Base-by-base conservation (phyloP, 805 yeast species). In the Barnettozyma siamensis region DNA sequence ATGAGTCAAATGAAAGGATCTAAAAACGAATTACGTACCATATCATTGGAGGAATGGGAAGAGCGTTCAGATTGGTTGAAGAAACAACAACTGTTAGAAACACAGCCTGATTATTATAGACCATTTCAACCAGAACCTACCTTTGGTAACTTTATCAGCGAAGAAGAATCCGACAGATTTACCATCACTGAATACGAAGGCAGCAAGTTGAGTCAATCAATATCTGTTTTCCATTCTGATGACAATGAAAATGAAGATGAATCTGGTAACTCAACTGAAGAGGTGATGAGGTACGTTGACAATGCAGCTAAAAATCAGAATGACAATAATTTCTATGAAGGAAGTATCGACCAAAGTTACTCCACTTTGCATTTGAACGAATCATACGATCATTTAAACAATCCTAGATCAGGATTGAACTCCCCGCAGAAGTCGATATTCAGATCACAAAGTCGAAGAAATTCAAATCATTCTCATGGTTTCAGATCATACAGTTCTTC, bases 371-470 rank as follows among this genome's bases (percentile, higher is more conserved):
- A 47, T n/a, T 27, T 54, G 17, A 48, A 49, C 23, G 33, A 45
- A 16, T 28, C 46, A 10, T 39, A 44, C 1, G 38, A 43, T 5
- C 39, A 36, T 10, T 24, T 31, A 7, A 43, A 33, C 12, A n/a
- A 38, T 5, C 18, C 42, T 5, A 49, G 43, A 33, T 32, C 45
- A 5, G 46, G 34, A 20, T 33, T 44, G 8, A 45, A 46, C 35
- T 57, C 60, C 2, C 60, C 60, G 12, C 57, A 50, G 29, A 56
- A 50, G 39, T 55, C 60, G 13, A 44, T 54, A 9, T 53, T 51
- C 26, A 43, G 39, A 24, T 31, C 45, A 2, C 51, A 49, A 31
- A 44, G 50, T 26, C 48, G 49, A 5, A 47, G 36, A 40, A 46
- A 43, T 16, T 54, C 56, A 1, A 38, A 44, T 21, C 40, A 31